Conservation (phyloP, 176 grass and related monocot species). For the Saccharum officinarum region DNA sequence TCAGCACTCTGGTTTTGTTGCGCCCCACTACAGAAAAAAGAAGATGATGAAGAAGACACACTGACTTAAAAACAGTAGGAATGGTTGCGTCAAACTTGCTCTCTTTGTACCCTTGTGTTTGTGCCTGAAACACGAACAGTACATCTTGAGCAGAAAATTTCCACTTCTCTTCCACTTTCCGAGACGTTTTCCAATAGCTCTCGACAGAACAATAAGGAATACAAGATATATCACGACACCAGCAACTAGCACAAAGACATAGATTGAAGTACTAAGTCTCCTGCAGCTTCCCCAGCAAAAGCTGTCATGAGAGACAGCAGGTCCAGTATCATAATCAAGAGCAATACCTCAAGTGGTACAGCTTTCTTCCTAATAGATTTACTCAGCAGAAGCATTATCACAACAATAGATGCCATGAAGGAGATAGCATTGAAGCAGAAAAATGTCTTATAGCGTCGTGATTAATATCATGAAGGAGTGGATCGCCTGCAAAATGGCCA, state of each 20-base stretch:
- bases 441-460: conserved; percentile 33
- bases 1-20: neutral
- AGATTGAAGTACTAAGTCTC: conserved; percentile 38
- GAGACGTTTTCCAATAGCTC: neutral
- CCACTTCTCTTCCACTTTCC: neutral
- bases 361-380: conserved; percentile 36
- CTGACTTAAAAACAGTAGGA: neutral
- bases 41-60: neutral
- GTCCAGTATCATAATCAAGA: conserved; percentile 43
- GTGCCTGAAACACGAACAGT: neutral
- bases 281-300: conserved; percentile 58
- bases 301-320: conserved; percentile 45
- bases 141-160: neutral
- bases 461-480: conserved; percentile 21
- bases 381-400: conserved; percentile 42
- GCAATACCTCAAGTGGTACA: conserved; percentile 32
- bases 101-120: no score
- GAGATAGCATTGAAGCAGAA: conserved; percentile 44
- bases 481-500: conserved; percentile 32
- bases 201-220: conserved; percentile 14
- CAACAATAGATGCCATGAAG: conserved; percentile 41
- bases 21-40: neutral
- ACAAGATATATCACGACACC: conserved; percentile 32
- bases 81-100: neutral
- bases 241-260: conserved; percentile 37